A percentile compares a stretch with the other conserved stretches of the same genome.
Conservation (phyloP, 129 eudicot species). For the Heracleum sosnowskyi region DNA sequence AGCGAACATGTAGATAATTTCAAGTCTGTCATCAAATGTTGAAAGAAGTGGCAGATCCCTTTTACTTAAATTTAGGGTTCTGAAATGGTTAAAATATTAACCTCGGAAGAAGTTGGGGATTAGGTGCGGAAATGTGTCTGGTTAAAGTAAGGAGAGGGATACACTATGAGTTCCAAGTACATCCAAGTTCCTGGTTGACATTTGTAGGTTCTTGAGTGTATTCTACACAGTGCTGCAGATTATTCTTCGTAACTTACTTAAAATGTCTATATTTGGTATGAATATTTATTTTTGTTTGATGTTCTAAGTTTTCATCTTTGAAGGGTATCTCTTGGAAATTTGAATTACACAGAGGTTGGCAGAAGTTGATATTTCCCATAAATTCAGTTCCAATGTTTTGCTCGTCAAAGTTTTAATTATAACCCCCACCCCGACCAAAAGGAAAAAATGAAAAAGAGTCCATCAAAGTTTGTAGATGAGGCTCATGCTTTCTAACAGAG, state of each 20-base stretch:
- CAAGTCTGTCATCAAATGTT: no score
- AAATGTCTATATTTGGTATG: neutral
- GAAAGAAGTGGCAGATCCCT: neutral
- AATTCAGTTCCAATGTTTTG: conserved; percentile 29
- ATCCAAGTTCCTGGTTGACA: neutral
- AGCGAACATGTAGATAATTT: no score
- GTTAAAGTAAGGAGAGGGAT: no score
- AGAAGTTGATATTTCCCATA: conserved; percentile 86
- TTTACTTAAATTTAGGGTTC: neutral
- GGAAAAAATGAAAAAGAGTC: no score
- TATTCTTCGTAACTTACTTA: neutral
- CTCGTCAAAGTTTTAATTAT: no score
- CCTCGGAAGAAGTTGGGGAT: neutral
- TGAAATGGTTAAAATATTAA: neutral
- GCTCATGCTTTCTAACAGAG: no score
- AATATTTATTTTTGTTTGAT: neutral
- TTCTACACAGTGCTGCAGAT: neutral
- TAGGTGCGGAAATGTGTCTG: no score
- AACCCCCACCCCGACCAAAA: no score
- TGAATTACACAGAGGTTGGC: conserved; percentile 86
- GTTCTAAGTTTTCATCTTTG: neutral
- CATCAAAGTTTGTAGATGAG: no score
- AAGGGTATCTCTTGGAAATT: conserved; percentile 85
- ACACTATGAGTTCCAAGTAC: no score
- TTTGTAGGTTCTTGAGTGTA: neutral